phyloP scores from a whole-genome alignment of 306 rosid genomes.

The Acacia crassicarpa region DNA sequence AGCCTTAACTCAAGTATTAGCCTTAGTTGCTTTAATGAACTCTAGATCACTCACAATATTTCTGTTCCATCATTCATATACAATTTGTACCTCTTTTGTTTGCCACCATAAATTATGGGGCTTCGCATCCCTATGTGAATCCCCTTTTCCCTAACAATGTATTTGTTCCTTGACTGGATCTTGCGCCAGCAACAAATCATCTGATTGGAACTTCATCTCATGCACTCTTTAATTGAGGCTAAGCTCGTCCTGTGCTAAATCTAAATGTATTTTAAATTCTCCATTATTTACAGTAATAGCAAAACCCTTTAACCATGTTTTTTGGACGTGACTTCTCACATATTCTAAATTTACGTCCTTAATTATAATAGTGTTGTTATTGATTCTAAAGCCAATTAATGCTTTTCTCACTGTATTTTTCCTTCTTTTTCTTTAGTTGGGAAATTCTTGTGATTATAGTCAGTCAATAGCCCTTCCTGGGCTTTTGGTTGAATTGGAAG shows the following conservation, averaged over 20 bases:
- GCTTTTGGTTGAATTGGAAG: too few species aligned
- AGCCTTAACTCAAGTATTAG: neutral
- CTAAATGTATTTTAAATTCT: neutral
- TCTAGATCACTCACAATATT: slow-evolving; percentile 13
- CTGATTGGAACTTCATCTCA: neutral
- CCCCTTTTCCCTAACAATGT: neutral
- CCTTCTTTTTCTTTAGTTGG: too few species aligned
- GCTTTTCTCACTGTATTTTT: too few species aligned
- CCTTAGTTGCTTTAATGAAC: neutral
- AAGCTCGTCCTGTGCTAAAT: neutral
- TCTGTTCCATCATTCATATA: neutral
- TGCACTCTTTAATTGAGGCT: slow-evolving; percentile 1
- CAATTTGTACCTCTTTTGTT: neutral
- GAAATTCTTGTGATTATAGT: too few species aligned
- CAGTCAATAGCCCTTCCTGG: too few species aligned
- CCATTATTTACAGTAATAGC: neutral
- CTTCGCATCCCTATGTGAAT: neutral
- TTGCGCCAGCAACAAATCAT: slow-evolving; percentile 12
- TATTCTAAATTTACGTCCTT: too few species aligned
- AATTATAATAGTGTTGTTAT: too few species aligned
- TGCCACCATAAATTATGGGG: neutral
- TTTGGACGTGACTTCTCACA: too few species aligned
- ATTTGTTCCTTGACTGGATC: slow-evolving; percentile 6
- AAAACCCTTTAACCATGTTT: neutral
- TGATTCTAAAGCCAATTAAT: too few species aligned